Evolutionary conservation across 2,329 filamentous ascomycete species (phyloP).

Genomic region (Knufia fluminis): DNA sequence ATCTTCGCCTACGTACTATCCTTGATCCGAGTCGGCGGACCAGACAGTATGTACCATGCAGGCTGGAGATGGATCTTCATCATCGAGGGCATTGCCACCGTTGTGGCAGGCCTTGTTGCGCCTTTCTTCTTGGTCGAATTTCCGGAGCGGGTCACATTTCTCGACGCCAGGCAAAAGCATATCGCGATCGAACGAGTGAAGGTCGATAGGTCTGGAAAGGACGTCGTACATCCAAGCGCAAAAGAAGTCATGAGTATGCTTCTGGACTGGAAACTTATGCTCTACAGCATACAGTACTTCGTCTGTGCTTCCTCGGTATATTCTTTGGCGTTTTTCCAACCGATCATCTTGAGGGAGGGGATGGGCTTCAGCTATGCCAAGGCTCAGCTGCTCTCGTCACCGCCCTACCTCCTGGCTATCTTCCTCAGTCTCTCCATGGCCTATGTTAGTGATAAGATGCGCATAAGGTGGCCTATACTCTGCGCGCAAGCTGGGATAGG

Average conservation of each 20-base stretch:
- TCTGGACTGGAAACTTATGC: constrained; percentile 14
- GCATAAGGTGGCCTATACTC: constrained; percentile 57
- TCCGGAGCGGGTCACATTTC: constrained; percentile 27
- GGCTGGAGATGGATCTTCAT: constrained; percentile 6
- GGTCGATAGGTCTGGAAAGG: constrained; percentile 7
- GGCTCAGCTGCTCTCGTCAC: constrained; percentile 63
- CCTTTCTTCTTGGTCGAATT: constrained; percentile 32
- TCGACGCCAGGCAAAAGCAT: constrained; percentile 20
- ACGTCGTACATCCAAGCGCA: constrained; percentile 8
- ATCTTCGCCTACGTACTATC: constrained; percentile 36
- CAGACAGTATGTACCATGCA: constrained; percentile 8
- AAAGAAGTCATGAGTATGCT: constrained; percentile 12
- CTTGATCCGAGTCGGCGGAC: constrained; percentile 23
- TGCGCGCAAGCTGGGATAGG: constrained; percentile 56
- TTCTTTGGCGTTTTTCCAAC: constrained; percentile 68
- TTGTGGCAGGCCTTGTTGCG: constrained; percentile 18
- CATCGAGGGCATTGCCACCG: constrained; percentile 20
- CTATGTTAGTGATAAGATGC: constrained; percentile 59
- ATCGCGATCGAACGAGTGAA: constrained; percentile 10
- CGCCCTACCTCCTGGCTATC: constrained; percentile 54
- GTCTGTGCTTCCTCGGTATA: constrained; percentile 36
- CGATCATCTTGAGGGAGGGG: constrained; percentile 56
- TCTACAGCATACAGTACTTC: constrained; percentile 12
- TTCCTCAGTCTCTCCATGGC: constrained; percentile 52
- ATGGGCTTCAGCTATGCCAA: constrained; percentile 57